Base-by-base conservation (phyloP, 2,329 filamentous ascomycete genomes). In the Metarhizium anisopliae region DNA sequence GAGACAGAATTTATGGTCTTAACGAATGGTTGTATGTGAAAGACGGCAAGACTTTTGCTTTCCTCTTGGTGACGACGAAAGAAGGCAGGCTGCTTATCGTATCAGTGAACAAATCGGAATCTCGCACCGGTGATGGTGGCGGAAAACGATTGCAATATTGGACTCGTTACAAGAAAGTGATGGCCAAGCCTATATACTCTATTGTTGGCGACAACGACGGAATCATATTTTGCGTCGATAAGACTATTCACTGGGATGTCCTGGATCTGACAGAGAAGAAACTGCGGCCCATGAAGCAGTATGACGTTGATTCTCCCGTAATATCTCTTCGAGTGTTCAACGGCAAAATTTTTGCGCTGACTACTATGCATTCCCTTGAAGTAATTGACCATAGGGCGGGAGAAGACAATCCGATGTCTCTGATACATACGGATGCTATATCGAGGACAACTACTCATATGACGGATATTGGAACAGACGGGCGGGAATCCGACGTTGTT, bases 1-100 rank as follows among this genome's bases (percentile, higher is more conserved):
- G 79, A 1, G 84, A 87, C 59, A 76, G 75, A 43, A 79, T 91
- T 1, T 74, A 81, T 47, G 76, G 80, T 1, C 67, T 91, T 7
- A 68, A 78, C 1, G 83, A 89, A 58, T 91, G 87, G 87, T 67
- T 74, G 5, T 83, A 81, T 59, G 70, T 73, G 36, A 80, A 81
- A 55, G 75, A 81, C 42, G 75, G 74, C n/a, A 81, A 78, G 55
- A 76, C 70, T 0, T 87, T 85, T 67, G 76, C 80, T 2, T 86
- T 84, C 63, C 73, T 90, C 36, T 74, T 89, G 14, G 77, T 87
- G 11, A 76, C 80, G 4, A 82, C 81, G 0, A 74, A 74, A 36
- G 70, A 71, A 10, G 83, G 83, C 1, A 72, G 76, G 5, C 69
- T 88, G 13, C 63, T 84, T 20, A 74, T 87, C 7, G 74, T 85